Evolutionary conservation across 345 rosid species (phyloP).

Genomic region (Balakata baccata): DNA sequence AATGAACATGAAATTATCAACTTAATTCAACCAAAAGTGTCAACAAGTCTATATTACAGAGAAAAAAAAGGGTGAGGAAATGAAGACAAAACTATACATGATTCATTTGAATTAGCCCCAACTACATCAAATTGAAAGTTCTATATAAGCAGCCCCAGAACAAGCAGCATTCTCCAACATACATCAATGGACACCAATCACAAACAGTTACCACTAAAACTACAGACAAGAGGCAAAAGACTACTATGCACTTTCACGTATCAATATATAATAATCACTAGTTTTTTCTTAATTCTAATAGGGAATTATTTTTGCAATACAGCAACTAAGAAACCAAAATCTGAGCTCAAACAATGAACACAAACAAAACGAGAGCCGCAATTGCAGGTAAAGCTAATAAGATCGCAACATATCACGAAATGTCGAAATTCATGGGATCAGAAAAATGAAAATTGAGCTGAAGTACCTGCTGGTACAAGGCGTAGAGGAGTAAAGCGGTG

Average conservation of each 20-base stretch:
- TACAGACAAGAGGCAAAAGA: background rate
- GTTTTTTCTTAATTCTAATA: background rate
- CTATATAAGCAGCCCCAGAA: background rate
- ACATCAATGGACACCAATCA: background rate
- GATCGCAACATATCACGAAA: background rate
- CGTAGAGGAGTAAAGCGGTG: conserved; percentile 82
- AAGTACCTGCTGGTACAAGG: conserved; percentile 76
- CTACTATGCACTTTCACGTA: background rate
- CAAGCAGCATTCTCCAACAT: background rate
- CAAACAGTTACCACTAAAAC: background rate
- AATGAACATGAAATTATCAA: background rate
- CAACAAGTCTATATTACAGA: background rate
- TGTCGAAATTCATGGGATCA: conserved; percentile 6
- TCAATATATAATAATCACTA: background rate
- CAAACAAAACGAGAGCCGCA: background rate
- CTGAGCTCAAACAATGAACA: background rate
- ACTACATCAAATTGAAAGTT: background rate
- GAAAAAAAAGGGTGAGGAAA: background rate
- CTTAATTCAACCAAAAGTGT: background rate
- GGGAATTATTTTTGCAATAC: background rate
- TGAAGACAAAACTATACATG: background rate
- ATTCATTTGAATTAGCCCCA: background rate
- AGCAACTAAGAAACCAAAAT: background rate
- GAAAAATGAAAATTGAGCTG: conserved; percentile 11
- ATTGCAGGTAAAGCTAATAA: conserved; percentile 14